Evolutionary conservation across 176 grass and related monocot genomes (phyloP).

Genomic region (Elaeis guineensis): DNA sequence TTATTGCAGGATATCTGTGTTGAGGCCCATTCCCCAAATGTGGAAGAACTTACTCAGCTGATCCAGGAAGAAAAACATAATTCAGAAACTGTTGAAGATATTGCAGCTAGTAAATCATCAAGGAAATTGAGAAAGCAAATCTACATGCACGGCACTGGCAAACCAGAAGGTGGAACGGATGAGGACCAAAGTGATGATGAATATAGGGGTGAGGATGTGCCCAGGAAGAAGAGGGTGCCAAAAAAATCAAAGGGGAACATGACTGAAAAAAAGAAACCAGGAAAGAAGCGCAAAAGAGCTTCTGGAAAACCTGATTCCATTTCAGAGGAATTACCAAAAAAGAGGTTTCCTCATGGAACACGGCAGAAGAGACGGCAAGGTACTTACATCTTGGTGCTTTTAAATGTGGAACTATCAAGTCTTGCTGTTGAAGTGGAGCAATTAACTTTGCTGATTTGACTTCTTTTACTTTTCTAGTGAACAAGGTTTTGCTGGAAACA

Average conservation of each 20-base stretch:
- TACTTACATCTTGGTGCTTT: slow-evolving; percentile 3
- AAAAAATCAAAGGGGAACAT: slow-evolving; percentile 38
- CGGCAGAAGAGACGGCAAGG: slow-evolving; percentile 50
- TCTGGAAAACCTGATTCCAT: slow-evolving; percentile 18
- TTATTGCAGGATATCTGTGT: slow-evolving; percentile 15
- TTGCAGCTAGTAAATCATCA: slow-evolving; percentile 7
- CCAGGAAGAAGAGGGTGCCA: slow-evolving; percentile 19
- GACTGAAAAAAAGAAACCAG: slow-evolving; percentile 28
- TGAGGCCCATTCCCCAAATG: slow-evolving; percentile 1
- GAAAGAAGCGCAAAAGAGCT: slow-evolving; percentile 24
- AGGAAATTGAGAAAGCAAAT: slow-evolving; percentile 32
- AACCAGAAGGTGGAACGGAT: slow-evolving; percentile 20
- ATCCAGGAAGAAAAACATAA: slow-evolving; percentile 19
- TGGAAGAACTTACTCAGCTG: slow-evolving; percentile 17
- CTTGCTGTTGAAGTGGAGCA: neutral
- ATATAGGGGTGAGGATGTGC: slow-evolving; percentile 24
- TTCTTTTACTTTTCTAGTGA: slow-evolving; percentile 30
- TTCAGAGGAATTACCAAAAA: slow-evolving; percentile 25
- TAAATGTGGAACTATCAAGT: neutral
- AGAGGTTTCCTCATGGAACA: slow-evolving; percentile 53
- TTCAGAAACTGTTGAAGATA: slow-evolving; percentile 15
- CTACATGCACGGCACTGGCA: slow-evolving; percentile 11
- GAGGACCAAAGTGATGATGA: slow-evolving; percentile 20
- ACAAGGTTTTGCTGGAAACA: slow-evolving; percentile 41
- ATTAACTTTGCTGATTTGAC: neutral